Evolutionary conservation across 495 filamentous ascomycete genomes (phyloP), one percentile per base, ranked within the genome.

Genomic region (Neurospora africana): DNA sequence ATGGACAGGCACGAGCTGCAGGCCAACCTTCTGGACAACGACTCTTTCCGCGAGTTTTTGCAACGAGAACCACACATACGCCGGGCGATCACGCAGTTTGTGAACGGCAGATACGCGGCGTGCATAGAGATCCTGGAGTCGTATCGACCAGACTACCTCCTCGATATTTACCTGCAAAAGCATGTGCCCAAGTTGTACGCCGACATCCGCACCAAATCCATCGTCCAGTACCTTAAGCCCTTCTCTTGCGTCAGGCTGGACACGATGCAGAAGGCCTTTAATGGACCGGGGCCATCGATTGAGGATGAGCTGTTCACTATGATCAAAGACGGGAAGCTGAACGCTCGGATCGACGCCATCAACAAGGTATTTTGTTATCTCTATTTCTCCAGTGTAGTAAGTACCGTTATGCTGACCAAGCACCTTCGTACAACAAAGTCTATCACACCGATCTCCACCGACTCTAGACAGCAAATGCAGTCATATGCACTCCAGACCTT

Each of bases 31-130:
- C 88, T 99, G 0, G 93, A 94, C 21, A 95, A 92, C 74, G 81
- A 81, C 35, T 82, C 84, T 39, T 99, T 99, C 84, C 89, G 96
- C 65, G 88, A 86, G 68, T 98, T 93, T 81, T 87, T 99, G 4
- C 95, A 99, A 79, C 86, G 95, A 2, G 95, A 98, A 78, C 94
- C 96, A 2, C 94, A 98, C 75, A 91, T 99, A 73, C 91, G 96
- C 68, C 92, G 93, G 23, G 96, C 95, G 33, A 91, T 99, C 70
- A 84, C 87, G 2, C 91, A 91, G 83, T 98, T 98, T 80, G 91
- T 93, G 75, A 92, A 89, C 70, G 91, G 92, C 44, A 91, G 97
- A 75, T 99, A 97, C 81, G 89, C 91, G 3, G 85, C 88, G 6
- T 97, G 94, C 74, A 86, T 99, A 35, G 84, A 87, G 67, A 93